These are phyloP conservation scores for Chaetomidium leptoderma DNA, from an alignment of 495 filamentous ascomycete genomes.

Conservation along the genomic window DNA sequence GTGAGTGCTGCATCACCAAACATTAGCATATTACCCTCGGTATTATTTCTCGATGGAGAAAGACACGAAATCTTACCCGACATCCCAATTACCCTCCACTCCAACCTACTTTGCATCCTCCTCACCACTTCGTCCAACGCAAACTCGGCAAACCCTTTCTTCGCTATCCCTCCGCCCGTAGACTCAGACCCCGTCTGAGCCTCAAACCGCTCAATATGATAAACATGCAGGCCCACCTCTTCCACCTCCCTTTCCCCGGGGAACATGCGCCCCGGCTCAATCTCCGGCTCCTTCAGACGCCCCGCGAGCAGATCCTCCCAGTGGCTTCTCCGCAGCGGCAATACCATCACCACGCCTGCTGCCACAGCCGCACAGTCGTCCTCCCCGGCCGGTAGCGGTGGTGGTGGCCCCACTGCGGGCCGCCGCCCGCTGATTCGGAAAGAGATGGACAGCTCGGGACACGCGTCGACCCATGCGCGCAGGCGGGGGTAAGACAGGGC, in stretches of 20 bases:
- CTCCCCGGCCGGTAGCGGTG: background rate
- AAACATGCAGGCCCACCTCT: conserved; percentile 35
- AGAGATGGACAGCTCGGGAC: conserved; percentile 26
- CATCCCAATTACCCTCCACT: conserved; percentile 29
- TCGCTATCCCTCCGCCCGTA: background rate
- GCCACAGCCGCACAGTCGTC: background rate
- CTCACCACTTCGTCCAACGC: conserved; percentile 23
- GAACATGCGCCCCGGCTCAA: conserved; percentile 62
- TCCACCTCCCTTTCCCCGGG: conserved; percentile 26
- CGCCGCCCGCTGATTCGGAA: conserved; percentile 4
- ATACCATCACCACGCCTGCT: conserved; percentile 24
- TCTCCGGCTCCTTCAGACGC: conserved; percentile 64
- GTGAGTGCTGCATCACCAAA: conserved; percentile 24
- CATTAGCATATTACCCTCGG: conserved; percentile 1
- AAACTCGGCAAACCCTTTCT: conserved; percentile 23
- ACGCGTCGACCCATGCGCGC: conserved; percentile 25
- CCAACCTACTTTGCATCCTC: conserved; percentile 6
- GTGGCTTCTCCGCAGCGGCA: conserved; percentile 19
- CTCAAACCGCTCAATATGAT: conserved; percentile 33
- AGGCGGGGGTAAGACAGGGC: conserved; percentile 27
- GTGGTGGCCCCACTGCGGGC: too few species aligned
- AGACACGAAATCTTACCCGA: conserved; percentile 24
- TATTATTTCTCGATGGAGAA: background rate
- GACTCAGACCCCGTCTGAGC: background rate
- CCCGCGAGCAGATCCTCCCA: conserved; percentile 57